phyloP scores from a whole-genome alignment of 139 green algal genomes.

The Micractinium conductrix region DNA sequence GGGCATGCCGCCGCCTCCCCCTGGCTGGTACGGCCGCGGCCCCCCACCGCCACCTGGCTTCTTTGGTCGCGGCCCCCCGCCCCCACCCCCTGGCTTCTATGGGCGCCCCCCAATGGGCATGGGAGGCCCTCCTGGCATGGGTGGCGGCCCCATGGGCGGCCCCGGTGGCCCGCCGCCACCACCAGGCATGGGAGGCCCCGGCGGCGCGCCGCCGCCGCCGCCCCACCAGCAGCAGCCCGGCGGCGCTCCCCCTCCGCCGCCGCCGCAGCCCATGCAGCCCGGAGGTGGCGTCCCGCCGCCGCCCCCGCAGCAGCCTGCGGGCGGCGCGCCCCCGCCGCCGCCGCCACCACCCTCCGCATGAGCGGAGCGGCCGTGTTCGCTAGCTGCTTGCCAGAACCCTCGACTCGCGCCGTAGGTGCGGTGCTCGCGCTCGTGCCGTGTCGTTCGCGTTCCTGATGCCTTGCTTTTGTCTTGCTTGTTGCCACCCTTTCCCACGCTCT shows the following conservation, averaged over 20 bases:
- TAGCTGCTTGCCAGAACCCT: no score
- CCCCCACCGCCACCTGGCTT: background rate
- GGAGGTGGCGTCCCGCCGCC: no score
- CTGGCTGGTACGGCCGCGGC: background rate
- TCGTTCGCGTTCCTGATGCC: no score
- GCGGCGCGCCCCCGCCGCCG: background rate
- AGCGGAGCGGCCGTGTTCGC: no score
- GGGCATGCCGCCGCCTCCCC: conserved; percentile 8
- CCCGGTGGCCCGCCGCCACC: background rate
- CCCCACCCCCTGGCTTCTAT: background rate
- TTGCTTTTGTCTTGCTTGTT: no score
- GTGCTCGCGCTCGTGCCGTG: no score
- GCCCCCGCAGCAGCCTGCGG: background rate
- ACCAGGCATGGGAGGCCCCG: background rate
- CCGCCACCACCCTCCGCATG: background rate
- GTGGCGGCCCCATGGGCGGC: background rate
- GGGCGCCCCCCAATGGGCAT: background rate
- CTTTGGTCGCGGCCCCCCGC: background rate
- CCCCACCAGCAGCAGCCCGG: background rate
- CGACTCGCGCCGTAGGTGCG: no score
- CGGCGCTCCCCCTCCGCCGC: background rate
- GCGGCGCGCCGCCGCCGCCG: background rate
- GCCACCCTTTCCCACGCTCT: no score
- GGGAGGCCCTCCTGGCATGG: background rate
- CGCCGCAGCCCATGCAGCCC: background rate